Evolutionary conservation across 176 grass and related monocot species (phyloP), one percentile per base, ranked within the genome.

Genomic region (Coix lacrymajobi): DNA sequence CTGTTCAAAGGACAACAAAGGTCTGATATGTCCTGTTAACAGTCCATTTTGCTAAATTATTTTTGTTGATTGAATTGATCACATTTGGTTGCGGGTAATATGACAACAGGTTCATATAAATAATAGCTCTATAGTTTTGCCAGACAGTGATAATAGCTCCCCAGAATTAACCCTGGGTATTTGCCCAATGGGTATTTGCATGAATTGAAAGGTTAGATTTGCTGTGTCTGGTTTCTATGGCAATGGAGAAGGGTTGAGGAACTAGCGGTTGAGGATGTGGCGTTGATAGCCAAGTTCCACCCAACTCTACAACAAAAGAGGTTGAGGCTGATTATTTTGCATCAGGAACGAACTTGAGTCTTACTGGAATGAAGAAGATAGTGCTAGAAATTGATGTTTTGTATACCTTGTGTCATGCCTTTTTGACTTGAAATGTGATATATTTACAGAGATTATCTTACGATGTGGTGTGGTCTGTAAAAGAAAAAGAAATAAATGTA

Each of bases 381-480:
- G 62, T 69, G 38, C 36, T 45, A 57, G 39, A 77, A 49, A 26
- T 67, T 41, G 15, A 4, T 60, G 36, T 24, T 54, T 63, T 61
- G 20, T 81, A 64, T 81, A 77, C 40, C 13, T 46, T 19, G 24
- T 79, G 14, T 75, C 40, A 48, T 64, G 26, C 73, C 36, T 38
- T 85, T 83, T 85, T 69, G 63, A 71, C 64, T 76, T 81, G 22
- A 71, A 65, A 29, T 82, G 66, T 82, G 56, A 58, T 44, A 58
- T 60, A 79, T 79, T 79, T 83, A 86, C 79, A 86, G 3, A 58
- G 34, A 29, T 60, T 77, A 64, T 57, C 73, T 82, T 66, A 33
- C 43, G 64, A 60, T 48, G 28, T 40, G 38, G 68, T 60, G 56
- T 72, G 83, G 44, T 78, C 33, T 71, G 38, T 78, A 73, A 24